Percentiles rank a stretch among this genome's conserved stretches.
phyloP scores from a whole-genome alignment of 1,284 basidiomycete genomes.

The Sphagnurus paluster region DNA sequence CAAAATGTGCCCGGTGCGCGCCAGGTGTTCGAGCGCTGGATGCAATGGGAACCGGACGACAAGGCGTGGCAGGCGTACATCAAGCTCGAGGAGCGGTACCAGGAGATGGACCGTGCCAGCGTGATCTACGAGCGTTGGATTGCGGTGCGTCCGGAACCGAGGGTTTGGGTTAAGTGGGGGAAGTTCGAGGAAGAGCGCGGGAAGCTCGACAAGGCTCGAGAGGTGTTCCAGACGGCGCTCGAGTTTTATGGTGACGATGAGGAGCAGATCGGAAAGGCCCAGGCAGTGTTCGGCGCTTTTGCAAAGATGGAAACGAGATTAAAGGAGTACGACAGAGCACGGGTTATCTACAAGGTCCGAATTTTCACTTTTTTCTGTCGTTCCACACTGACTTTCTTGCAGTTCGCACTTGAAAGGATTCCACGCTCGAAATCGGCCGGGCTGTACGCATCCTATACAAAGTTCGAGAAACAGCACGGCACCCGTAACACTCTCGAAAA shows the following conservation, averaged over 20 bases:
- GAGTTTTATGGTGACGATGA: slow-evolving; percentile 98
- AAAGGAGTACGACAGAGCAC: slow-evolving; percentile 95
- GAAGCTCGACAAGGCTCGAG: slow-evolving; percentile 86
- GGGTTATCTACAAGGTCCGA: slow-evolving; percentile 94
- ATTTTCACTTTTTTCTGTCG: not conserved
- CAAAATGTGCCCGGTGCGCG: slow-evolving; percentile 95
- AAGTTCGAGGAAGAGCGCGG: slow-evolving; percentile 96
- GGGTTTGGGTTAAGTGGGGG: slow-evolving; percentile 96
- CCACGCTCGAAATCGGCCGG: slow-evolving; percentile 7
- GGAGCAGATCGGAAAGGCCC: slow-evolving; percentile 96
- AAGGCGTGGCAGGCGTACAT: slow-evolving; percentile 99
- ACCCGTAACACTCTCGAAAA: slow-evolving; percentile 86
- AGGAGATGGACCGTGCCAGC: slow-evolving; percentile 90
- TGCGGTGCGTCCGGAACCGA: slow-evolving; percentile 88
- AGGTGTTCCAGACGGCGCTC: slow-evolving; percentile 95
- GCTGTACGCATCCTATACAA: slow-evolving; percentile 57
- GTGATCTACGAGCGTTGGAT: slow-evolving; percentile 95
- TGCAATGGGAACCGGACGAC: slow-evolving; percentile 99
- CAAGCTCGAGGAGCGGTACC: slow-evolving; percentile 94
- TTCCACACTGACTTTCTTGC: slow-evolving; percentile 10
- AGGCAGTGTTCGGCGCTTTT: slow-evolving; percentile 94
- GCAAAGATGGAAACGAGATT: slow-evolving; percentile 97
- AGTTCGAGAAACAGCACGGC: slow-evolving; percentile 98
- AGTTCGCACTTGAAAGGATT: slow-evolving; percentile 87
- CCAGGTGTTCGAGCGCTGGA: slow-evolving; percentile 98